Evolutionary conservation across 352 stramenopile species (phyloP), one percentile per base, ranked within the genome.

Genomic region (Albugo candida): DNA sequence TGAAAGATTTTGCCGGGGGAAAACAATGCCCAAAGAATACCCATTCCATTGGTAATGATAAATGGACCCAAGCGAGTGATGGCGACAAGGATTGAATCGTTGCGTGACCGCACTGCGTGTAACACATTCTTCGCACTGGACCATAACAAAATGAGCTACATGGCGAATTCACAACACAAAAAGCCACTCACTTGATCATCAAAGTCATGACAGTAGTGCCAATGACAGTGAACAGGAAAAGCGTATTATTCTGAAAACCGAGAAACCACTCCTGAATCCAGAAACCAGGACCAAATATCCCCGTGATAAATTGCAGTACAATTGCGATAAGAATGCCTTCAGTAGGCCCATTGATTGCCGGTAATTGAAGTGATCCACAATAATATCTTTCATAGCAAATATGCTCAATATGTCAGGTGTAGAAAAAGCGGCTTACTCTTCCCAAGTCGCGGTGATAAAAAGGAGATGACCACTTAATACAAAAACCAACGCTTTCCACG

Each of bases 321-420:
- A 86, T 64, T 1, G 62, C 78, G 43, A 93, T 81, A 35, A 98
- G 54, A 38, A 99, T 81, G 49, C 95, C 95, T 61, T 99, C 94
- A 12, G 71, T 97, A 1, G 95, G 94, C 14, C 94, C 95, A 66
- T 99, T 99, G 52, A 98, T 81, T 27, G 95, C 70, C 27, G 93
- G 93, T 43, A 99, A 65, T 49, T 96, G 74, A 11, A 98, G 68
- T 53, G 84, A 79, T 20, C 92, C 91, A 1, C 82, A 97, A 70
- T 97, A 94, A 67, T 97, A 97, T 37, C 65, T 76, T 21, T n/a
- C n/a, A 27, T 21, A 3, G 24, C 24, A 31, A 8, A 31, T 10
- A 31, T 31, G n/a, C n/a, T n/a, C n/a, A n/a, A n/a, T 46, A 14
- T 17, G 45, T 11, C 16, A 55, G 36, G 36, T 21, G 21, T 19